Base-by-base conservation (phyloP, 768 basidiomycete species). In the Tulasnella sp. region DNA sequence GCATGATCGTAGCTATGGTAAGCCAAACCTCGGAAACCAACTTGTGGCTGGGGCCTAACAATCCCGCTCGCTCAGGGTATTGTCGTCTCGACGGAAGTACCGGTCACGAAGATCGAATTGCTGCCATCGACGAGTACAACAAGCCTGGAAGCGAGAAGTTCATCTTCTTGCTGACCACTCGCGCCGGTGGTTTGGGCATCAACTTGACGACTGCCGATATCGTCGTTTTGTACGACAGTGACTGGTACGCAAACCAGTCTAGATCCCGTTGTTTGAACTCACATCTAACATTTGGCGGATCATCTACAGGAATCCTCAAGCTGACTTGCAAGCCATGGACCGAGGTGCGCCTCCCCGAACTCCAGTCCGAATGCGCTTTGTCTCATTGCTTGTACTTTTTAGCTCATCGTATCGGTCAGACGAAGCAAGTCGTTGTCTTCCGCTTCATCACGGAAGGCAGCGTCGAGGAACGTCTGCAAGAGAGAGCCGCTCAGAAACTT, bases 241-340 rank as follows among this genome's bases (percentile, higher is more conserved):
- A 99, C 82, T 99, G 97, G 96, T 92, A 34, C 68, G 86, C 82
- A 52, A 19, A 45, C n/a, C n/a, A n/a, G n/a, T n/a, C n/a, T n/a
- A n/a, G n/a, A 45, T 22, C 49, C 39, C 78, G 80, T 71, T 67
- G 31, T 15, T 17, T 38, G n/a, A 37, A 58, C 31, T 4, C 58
- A 34, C 69, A 78, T 64, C 29, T 71, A 19, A 19, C 5, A 34
- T 38, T 74, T 11, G 9, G 9, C 37, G 1, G 38, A 54, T 15
- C 25, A 49, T 8, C 17, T 19, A 17, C 79, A 94, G 92, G 95
- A 99, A 99, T 82, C 97, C 97, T 1, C 97, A 99, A 84, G 97
- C 97, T 1, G 97, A 99, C 85, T 84, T 99, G 67, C 97, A 99
- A 82, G 97, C 97, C 5, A 98, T 97, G 97, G 96, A 99, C 81